phyloP scores from a whole-genome alignment of 805 yeast genomes.

The Wickerhamomyces alni region DNA sequence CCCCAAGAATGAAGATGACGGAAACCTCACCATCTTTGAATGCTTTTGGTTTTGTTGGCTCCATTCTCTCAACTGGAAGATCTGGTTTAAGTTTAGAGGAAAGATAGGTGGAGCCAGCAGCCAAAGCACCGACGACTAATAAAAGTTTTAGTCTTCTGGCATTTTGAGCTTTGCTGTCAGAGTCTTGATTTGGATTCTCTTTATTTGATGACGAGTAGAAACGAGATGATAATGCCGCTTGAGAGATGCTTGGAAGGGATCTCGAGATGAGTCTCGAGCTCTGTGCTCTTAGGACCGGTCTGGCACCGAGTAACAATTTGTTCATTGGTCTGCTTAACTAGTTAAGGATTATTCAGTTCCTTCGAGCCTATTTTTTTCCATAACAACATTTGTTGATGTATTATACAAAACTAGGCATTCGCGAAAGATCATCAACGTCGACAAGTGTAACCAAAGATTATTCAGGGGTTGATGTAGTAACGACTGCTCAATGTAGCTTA shows the following conservation, averaged over 20 bases:
- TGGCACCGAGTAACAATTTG: not conserved
- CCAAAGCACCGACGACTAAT: slow-evolving; percentile 36
- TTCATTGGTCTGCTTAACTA: too few relatives aligned
- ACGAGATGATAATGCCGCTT: not conserved
- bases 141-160: slow-evolving; percentile 26
- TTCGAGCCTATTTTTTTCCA: too few relatives aligned
- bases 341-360: too few relatives aligned
- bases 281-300: not conserved
- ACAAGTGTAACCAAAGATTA: too few relatives aligned
- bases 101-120: slow-evolving; percentile 42
- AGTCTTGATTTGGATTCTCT: not conserved
- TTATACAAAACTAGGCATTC: too few relatives aligned
- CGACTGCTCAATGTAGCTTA: too few relatives aligned
- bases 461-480: too few relatives aligned
- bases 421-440: too few relatives aligned
- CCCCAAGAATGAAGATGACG: slow-evolving; percentile 89
- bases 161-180: too few relatives aligned
- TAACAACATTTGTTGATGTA: too few relatives aligned
- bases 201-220: slow-evolving; percentile 1
- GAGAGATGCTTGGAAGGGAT: not conserved
- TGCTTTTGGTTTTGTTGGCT: slow-evolving; percentile 30
- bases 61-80: slow-evolving; percentile 40
- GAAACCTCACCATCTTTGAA: slow-evolving; percentile 63
- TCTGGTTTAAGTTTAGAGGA: slow-evolving; percentile 38
- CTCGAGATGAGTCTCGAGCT: not conserved